These are phyloP conservation scores for Euptelea pleiosperma DNA, from an alignment of 164 flowering plant genomes.

Conservation along the genomic window DNA sequence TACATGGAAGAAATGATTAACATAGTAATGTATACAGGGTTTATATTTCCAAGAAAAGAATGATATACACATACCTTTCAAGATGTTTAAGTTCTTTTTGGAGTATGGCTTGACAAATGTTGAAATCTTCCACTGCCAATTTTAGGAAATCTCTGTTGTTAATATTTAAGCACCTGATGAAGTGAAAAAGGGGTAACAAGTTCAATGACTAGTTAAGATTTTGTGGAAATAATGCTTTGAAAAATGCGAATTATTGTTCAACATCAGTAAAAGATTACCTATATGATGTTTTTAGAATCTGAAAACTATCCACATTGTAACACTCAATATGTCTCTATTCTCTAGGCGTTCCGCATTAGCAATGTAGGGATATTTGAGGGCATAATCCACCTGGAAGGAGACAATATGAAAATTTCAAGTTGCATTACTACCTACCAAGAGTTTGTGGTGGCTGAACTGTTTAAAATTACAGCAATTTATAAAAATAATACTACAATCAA, in stretches of 20 bases:
- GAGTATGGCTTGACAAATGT: constrained; percentile 44
- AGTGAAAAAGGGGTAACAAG: not conserved
- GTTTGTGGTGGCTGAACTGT: too few species aligned
- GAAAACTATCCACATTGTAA: constrained; percentile 12
- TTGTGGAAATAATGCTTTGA: not conserved
- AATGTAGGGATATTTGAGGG: constrained; percentile 24
- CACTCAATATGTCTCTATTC: constrained; percentile 53
- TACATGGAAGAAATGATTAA: not conserved
- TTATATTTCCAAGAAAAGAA: too few species aligned
- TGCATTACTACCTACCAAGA: too few species aligned
- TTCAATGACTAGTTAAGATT: not conserved
- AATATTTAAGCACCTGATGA: constrained; percentile 38
- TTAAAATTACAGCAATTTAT: too few species aligned
- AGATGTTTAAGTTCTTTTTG: constrained; percentile 47
- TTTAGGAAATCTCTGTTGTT: constrained; percentile 32
- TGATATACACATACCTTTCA: too few species aligned
- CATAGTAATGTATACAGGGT: too few species aligned
- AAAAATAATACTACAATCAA: too few species aligned
- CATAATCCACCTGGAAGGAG: constrained; percentile 48
- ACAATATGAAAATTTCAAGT: not conserved
- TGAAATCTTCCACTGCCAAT: constrained; percentile 59
- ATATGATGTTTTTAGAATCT: constrained; percentile 25
- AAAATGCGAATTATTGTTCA: not conserved
- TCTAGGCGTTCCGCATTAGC: constrained; percentile 29
- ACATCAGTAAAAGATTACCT: constrained; percentile 17